Evolutionary conservation across 1,139 yeast genomes (phyloP), one percentile per base, ranked within the genome.

Genomic region (Sugiyamaella neomexicana): DNA sequence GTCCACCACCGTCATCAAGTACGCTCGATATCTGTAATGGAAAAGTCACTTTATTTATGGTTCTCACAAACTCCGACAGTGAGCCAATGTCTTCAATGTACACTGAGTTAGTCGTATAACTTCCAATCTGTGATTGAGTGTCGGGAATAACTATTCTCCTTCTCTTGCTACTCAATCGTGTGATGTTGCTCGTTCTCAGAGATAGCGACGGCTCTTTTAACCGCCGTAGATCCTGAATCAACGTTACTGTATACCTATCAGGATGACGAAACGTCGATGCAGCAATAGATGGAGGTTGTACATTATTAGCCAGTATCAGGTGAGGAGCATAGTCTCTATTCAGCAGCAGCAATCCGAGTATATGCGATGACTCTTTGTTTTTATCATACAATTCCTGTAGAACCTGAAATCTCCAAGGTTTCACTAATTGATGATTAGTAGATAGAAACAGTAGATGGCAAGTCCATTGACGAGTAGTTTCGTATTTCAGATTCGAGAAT

Each of bases 401-500:
- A 16, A 70, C 61, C 36, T 70, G 66, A 2, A 73, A 67, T 43
- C 75, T 68, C 72, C 74, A 68, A 1, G 68, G 66, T 45, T 69
- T 74, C n/a, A 78, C 73, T 17, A 66, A 64, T 5, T 63, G 59
- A 1, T 59, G 58, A 12, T 64, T 65, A 0, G 80, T 68, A 0
- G 74, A 58, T 53, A 78, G 62, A 43, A 75, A 67, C 15, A 80
- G 62, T 13, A 80, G 57, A 52, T 75, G 76, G 12, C 81, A 74
- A 3, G 77, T 64, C 65, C 74, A 72, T 1, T 72, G 71, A 36
- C 82, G 74, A 39, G 76, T 65, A 51, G 68, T 74, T 56, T 78
- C 81, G 56, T 69, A 77, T 48, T 76, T 74, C 58, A 81, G 68
- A 40, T 73, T 68, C 29, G 75, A 73, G 58, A 79, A 71, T 53